Evolutionary conservation across 164 flowering plant genomes (phyloP), one percentile per base, ranked within the genome.

Genomic region (Berberis vulgaris): DNA sequence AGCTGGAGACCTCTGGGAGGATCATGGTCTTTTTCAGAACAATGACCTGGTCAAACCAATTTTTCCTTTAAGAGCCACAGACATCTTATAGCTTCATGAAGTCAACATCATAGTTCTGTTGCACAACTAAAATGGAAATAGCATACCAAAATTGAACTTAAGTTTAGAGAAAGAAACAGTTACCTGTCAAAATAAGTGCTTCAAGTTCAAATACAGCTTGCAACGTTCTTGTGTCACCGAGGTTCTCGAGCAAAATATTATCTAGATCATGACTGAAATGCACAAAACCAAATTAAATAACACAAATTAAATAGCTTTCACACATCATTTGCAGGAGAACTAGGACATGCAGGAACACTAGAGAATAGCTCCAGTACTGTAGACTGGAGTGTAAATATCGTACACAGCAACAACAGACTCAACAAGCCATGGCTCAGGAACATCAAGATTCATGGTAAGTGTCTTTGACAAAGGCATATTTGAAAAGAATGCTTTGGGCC

Each of bases 371-470:
- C 60, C 52, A 59, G 7, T 6, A 57, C 6, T 8, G 40, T 39
- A 54, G 41, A 39, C 5, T 41, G 54, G 61, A 43, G 11, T 26
- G 54, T 49, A 60, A 53, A 69, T 73, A 61, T 74, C 92, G 63
- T 87, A 91, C 99, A 94, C 75, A 49, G 99, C 97, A 89, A 91
- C 67, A 56, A 89, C 83, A 61, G 99, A 94, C 79, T 94, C 96
- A 71, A 94, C 87, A 73, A 94, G 97, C 99, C 99, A 94, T 62
- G 99, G 96, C 74, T 94, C 99, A 46, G 99, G 99, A 71, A 94
- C 99, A 80, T 94, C 99, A 67, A 94, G 93, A 81, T 94, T 91
- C 99, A 94, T 94, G 61, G 99, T 94, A 54, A 94, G 91, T 8
- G 99, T 94, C 77, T 94, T 94, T 61, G 99, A 87, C 61, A 91